Evolutionary conservation across 2,329 filamentous ascomycete species (phyloP).

Genomic region (Aspergillus sp.): DNA sequence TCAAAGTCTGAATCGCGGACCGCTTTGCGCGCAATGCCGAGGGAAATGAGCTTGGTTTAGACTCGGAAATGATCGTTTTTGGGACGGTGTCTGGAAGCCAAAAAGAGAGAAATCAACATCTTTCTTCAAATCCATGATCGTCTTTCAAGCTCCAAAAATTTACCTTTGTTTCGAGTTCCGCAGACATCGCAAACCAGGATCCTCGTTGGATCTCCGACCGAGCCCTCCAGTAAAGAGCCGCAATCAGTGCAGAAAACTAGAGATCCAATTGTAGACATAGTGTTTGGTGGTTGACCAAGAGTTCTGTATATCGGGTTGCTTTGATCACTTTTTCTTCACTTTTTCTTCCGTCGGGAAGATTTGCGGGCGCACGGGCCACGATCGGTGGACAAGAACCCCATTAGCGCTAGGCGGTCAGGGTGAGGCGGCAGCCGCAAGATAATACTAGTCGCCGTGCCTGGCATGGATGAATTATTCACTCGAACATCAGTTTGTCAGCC

Average conservation of each 20-base stretch:
- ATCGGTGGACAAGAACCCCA: slow-evolving; percentile 14
- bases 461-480: slow-evolving; percentile 22
- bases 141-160: slow-evolving; percentile 3
- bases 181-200: slow-evolving; percentile 82
- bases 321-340: slow-evolving; percentile 22
- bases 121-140: not conserved
- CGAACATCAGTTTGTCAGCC: slow-evolving; percentile 4
- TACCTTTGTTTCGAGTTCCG: slow-evolving; percentile 80
- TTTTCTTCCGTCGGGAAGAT: slow-evolving; percentile 21
- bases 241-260: slow-evolving; percentile 92
- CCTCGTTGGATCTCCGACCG: slow-evolving; percentile 72
- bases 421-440: slow-evolving; percentile 22
- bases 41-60: slow-evolving; percentile 88
- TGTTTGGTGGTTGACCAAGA: slow-evolving; percentile 2
- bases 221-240: slow-evolving; percentile 82
- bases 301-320: not conserved
- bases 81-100: slow-evolving; percentile 64
- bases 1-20: slow-evolving; percentile 81
- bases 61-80: slow-evolving; percentile 75
- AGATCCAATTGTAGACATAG: slow-evolving; percentile 85
- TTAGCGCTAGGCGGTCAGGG: slow-evolving; percentile 28
- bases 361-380: slow-evolving; percentile 19
- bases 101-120: slow-evolving; percentile 18
- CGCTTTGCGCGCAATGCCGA: slow-evolving; percentile 82
- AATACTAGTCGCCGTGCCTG: slow-evolving; percentile 19